A percentile compares a stretch with the other conserved stretches of the same genome.
phyloP scores from a whole-genome alignment of 139 green algal species.

The Picochlorum sp. region DNA sequence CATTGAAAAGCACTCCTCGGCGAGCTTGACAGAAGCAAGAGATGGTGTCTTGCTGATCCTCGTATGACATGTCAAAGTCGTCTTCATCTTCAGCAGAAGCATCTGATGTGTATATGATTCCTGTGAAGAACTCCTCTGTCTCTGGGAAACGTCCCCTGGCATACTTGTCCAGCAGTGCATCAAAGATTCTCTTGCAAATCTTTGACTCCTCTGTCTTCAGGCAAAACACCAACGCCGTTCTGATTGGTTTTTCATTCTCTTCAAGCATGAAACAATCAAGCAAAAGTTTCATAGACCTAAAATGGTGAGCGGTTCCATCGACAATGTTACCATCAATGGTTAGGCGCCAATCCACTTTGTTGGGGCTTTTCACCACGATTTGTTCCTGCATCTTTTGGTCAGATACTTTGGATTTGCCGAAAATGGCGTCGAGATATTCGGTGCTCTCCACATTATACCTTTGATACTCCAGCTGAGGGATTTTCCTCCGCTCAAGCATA shows the following conservation, averaged over 20 bases:
- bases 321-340: not conserved
- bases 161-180: not conserved
- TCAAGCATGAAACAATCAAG: not conserved
- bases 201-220: not conserved
- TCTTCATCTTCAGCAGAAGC: not conserved
- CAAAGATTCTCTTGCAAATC: not conserved
- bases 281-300: conserved; percentile 1
- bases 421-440: not conserved
- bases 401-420: not conserved
- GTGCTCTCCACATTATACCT: not conserved
- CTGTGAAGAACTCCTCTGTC: not conserved
- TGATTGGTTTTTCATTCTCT: not conserved
- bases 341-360: not conserved
- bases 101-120: not conserved
- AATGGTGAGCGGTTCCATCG: not conserved
- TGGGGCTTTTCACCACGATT: not conserved
- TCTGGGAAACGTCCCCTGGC: not conserved
- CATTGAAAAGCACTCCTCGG: conserved; percentile 1
- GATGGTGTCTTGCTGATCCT: conserved; percentile 1
- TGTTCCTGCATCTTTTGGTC: not conserved
- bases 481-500: not conserved
- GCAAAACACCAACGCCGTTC: not conserved
- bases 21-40: not conserved
- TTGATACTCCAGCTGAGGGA: not conserved
- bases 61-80: not conserved